Conservation (phyloP, 345 rosid genomes). For the Clarkia xantiana region DNA sequence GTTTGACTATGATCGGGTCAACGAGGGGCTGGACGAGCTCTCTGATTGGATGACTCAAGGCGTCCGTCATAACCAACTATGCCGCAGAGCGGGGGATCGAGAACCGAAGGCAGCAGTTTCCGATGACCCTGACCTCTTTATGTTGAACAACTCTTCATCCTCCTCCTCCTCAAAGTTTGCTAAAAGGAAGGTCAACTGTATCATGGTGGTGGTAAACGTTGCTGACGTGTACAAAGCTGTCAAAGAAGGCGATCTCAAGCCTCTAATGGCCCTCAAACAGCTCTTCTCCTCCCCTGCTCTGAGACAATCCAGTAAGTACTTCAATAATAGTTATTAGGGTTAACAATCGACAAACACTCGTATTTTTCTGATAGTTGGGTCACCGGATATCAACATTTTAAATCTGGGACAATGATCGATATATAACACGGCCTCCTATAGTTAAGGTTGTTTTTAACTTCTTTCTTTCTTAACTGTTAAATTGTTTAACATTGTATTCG, state of each 20-base stretch:
- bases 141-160: conserved; percentile 4
- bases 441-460: no score
- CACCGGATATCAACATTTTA: no score
- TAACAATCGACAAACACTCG: no score
- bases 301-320: conserved; percentile 34
- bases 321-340: no score
- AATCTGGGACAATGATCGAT: no score
- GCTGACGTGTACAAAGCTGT: conserved; percentile 31
- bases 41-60: conserved; percentile 39
- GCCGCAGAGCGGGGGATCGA: conserved; percentile 24
- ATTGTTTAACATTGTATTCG: no score
- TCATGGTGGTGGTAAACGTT: conserved; percentile 33
- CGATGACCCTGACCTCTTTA: conserved; percentile 13
- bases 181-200: conserved; percentile 33
- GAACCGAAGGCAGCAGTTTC: background rate
- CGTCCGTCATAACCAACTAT: conserved; percentile 42
- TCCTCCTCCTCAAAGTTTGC: conserved; percentile 23
- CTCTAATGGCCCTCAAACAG: conserved; percentile 26
- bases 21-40: conserved; percentile 32
- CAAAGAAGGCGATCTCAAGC: conserved; percentile 28
- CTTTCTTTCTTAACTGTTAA: no score
- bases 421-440: no score
- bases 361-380: no score
- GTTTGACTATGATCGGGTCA: conserved; percentile 12
- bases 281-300: conserved; percentile 30